phyloP scores from a whole-genome alignment of 371 early-diverging fungal genomes.

The Haplosporangium sp. region DNA sequence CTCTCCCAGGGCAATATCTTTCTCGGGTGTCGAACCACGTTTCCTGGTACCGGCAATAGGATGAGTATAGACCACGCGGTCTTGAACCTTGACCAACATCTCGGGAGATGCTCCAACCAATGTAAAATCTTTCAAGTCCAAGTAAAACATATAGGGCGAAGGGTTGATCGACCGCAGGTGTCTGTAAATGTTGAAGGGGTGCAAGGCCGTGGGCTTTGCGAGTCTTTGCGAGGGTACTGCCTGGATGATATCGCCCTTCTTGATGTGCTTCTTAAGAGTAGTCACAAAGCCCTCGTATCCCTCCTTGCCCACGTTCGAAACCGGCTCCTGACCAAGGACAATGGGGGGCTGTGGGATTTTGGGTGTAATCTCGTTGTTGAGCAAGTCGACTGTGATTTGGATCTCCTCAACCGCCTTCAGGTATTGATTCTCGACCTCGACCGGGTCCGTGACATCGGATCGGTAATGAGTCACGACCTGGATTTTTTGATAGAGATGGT shows the following conservation, averaged over 20 bases:
- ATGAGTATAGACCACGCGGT: constrained; percentile 85
- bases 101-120: constrained; percentile 98
- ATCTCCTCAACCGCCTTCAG: constrained; percentile 72
- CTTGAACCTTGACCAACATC: constrained; percentile 94
- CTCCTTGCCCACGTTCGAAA: constrained; percentile 89
- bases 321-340: constrained; percentile 67
- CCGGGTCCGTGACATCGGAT: constrained; percentile 67
- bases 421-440: constrained; percentile 71
- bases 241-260: constrained; percentile 96
- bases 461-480: constrained; percentile 92
- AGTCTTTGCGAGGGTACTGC: constrained; percentile 95
- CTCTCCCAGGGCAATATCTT: constrained; percentile 86
- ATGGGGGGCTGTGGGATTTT: constrained; percentile 75
- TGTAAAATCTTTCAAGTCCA: constrained; percentile 90
- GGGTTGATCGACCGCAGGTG: constrained; percentile 95
- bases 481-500: constrained; percentile 90
- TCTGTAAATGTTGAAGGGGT: constrained; percentile 97
- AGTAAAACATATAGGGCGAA: constrained; percentile 98
- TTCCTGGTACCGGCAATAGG: constrained; percentile 97
- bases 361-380: constrained; percentile 68
- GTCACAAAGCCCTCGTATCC: constrained; percentile 92
- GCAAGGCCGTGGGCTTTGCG: constrained; percentile 84
- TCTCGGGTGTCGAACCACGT: constrained; percentile 85
- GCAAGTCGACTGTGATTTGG: constrained; percentile 68
- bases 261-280: constrained; percentile 90